A percentile compares a stretch with the other conserved stretches of the same genome.
phyloP scores from a whole-genome alignment of 2,329 filamentous ascomycete species.

The Aspergillus quadricinctus region DNA sequence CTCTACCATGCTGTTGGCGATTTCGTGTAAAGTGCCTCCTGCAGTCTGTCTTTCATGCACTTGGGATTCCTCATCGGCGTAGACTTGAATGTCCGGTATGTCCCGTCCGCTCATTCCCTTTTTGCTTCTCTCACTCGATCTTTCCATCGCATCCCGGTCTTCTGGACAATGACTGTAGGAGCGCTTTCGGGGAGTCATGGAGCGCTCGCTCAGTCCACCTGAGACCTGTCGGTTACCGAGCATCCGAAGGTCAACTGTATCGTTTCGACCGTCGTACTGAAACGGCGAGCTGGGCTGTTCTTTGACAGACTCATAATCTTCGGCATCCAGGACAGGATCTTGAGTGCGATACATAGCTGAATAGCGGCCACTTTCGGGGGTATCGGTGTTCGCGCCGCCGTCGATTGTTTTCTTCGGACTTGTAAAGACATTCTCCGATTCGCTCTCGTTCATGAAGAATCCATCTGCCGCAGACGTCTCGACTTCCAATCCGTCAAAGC shows the following conservation, averaged over 20 bases:
- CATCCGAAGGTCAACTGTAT: slow-evolving; percentile 30
- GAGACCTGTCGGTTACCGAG: slow-evolving; percentile 13
- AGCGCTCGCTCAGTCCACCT: slow-evolving; percentile 6
- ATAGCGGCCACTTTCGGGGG: slow-evolving; percentile 9
- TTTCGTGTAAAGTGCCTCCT: slow-evolving; percentile 14
- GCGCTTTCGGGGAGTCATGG: slow-evolving; percentile 19
- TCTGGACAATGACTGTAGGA: slow-evolving; percentile 19
- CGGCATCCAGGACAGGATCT: slow-evolving; percentile 14
- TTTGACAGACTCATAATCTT: slow-evolving; percentile 19
- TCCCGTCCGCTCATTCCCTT: slow-evolving; percentile 22
- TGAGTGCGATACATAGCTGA: slow-evolving; percentile 15
- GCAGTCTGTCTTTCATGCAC: slow-evolving; percentile 15
- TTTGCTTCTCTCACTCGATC: slow-evolving; percentile 20
- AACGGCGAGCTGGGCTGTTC: slow-evolving; percentile 36
- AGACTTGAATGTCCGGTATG: slow-evolving; percentile 21
- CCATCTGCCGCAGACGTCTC: slow-evolving; percentile 14
- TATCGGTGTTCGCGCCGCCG: slow-evolving; percentile 10
- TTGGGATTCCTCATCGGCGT: slow-evolving; percentile 24
- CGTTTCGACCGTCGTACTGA: slow-evolving; percentile 27
- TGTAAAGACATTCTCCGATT: slow-evolving; percentile 19
- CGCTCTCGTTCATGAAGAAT: slow-evolving; percentile 13
- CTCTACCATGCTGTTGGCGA: slow-evolving; percentile 34
- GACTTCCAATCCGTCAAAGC: slow-evolving; percentile 11
- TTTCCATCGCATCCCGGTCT: slow-evolving; percentile 5
- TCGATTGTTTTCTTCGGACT: slow-evolving; percentile 26